Conservation (phyloP, 495 filamentous ascomycete genomes). For the Aspergillus wentii region DNA sequence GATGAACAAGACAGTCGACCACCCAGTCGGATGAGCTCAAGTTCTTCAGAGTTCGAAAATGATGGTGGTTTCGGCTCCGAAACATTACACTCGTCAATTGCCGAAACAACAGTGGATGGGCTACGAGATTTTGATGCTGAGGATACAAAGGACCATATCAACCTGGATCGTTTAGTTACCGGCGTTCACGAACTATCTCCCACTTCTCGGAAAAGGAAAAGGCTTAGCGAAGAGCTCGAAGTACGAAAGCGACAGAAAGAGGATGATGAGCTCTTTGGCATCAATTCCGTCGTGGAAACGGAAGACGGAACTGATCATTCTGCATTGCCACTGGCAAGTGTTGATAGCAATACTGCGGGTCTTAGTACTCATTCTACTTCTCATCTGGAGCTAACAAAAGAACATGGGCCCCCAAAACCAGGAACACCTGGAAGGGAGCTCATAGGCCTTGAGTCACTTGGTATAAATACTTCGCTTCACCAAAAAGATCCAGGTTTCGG, state of each 20-base stretch:
- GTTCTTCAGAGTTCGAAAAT: slow-evolving; percentile 58
- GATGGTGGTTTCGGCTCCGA: slow-evolving; percentile 49
- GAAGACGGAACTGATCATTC: slow-evolving; percentile 5
- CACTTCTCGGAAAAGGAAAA: slow-evolving; percentile 64
- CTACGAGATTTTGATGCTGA: slow-evolving; percentile 5
- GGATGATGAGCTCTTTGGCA: slow-evolving; percentile 72
- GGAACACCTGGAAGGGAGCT: too few species aligned
- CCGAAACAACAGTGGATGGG: neutral
- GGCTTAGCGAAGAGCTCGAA: slow-evolving; percentile 53
- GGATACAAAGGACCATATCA: slow-evolving; percentile 1
- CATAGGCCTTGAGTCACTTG: too few species aligned
- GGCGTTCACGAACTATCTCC: slow-evolving; percentile 24
- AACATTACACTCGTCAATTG: slow-evolving; percentile 7
- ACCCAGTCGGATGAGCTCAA: slow-evolving; percentile 69
- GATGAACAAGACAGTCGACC: slow-evolving; percentile 81
- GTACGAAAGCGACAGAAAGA: slow-evolving; percentile 68
- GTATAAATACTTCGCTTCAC: too few species aligned
- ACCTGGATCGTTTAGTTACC: slow-evolving; percentile 2
- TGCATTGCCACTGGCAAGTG: too few species aligned
- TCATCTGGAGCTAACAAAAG: too few species aligned
- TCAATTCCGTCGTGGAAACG: slow-evolving; percentile 18
- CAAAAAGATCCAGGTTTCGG: too few species aligned
- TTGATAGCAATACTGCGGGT: too few species aligned
- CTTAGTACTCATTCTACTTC: too few species aligned
- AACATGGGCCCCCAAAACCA: too few species aligned